Evolutionary conservation across 2,329 filamentous ascomycete genomes (phyloP), one percentile per base, ranked within the genome.

Genomic region (Fusarium incarnatum): DNA sequence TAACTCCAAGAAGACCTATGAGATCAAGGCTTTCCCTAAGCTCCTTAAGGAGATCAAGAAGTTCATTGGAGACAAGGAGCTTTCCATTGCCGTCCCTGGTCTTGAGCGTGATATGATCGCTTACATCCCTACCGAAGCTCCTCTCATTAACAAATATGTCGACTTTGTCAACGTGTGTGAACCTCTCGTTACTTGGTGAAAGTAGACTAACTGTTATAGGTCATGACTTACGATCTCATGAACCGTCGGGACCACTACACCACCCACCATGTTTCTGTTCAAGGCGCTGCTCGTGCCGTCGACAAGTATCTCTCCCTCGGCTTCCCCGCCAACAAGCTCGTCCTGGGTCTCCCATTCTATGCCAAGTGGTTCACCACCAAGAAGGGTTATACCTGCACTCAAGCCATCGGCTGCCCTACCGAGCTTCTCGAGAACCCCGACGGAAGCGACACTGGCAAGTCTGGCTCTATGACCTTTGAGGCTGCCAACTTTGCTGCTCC

Each of bases 151-250:
- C 81, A 76, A 80, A 15, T 82, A 83, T 3, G 84, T 92, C 20
- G 89, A 93, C 75, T 90, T 89, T 73, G 82, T 92, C 74, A 92
- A 92, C 50, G 80, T 80, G 47, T 59, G 70, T 12, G 2, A 5
- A 28, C 6, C 8, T 22, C 9, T 15, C 4, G 4, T 9, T 2
- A 16, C 3, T 18, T 18, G 0, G 0, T 2, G 2, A 4, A 16
- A 6, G 0, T 8, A 28, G 15, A 8, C 49, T 75, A 15, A 72
- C 48, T 5, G 0, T 8, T 0, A 0, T 6, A 81, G 79, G 80
- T 93, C 68, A 92, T 92, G 90, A 85, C 86, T 11, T 93, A 93
- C 76, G 91, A 93, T 75, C 76, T 93, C 49, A 90, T 91, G 86
- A 92, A 92, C 79, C 88, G 91, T 13, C 87, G 91, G n/a, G 88